Evolutionary conservation across 192 early-diverging fungal species (phyloP), one percentile per base, ranked within the genome.

Genomic region (Diversispora eburnea): DNA sequence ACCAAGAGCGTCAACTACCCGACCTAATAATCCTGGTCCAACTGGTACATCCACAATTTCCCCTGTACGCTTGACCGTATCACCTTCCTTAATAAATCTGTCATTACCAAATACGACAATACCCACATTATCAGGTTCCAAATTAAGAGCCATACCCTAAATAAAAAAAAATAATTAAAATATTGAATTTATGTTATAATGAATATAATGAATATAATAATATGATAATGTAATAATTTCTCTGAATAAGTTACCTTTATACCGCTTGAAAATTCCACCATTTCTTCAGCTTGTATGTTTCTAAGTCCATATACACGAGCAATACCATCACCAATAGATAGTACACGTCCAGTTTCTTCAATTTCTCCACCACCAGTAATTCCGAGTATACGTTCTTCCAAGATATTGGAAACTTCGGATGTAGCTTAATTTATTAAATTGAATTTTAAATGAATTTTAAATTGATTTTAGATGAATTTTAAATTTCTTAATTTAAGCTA

Each of bases 91-190:
- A 89, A 99, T 98, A 77, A 95, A 89, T 92, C 96, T 93, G 87
- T 99, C 97, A 91, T 98, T 99, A 91, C 96, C 96, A 82, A 99
- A 97, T 46, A 99, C 94, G 86, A 99, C 97, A 87, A 99, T 93
- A 98, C 97, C 97, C 84, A 99, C 97, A 84, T 99, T 98, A 87
- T 99, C 97, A 49, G 96, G 87, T 84, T 99, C 97, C 88, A 99
- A 92, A 89, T 99, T 99, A 76, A 99, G 91, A 65, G 97, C 95
- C 95, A 97, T 96, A 81, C 97, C 97, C 95, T 98, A 76, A 12
- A 48, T 45, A 51, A 42, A 12, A 51, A 42, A 12, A 41, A 33
- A 13, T 41, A 41, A 54, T 51, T 49, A 67, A n/a, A n/a, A 20
- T 54, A 56, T 2, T 41, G 25, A 12, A 55, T 12, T 54, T 56